Conservation (phyloP, 2,329 filamentous ascomycete genomes). For the Arthroderma uncinatum region DNA sequence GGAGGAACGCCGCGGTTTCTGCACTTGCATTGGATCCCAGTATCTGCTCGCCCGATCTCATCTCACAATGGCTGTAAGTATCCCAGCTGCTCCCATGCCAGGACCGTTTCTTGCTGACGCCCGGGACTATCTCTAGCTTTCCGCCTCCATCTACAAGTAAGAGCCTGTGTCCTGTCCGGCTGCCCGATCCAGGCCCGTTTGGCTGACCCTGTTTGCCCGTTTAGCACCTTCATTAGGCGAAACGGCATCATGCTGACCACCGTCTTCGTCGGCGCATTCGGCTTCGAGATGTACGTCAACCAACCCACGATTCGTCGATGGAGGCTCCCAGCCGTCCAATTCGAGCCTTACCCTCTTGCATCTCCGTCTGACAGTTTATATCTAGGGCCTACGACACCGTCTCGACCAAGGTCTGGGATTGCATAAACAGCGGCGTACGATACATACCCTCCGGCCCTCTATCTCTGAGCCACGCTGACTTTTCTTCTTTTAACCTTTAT, state of each 20-base stretch:
- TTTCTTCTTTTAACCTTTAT: background rate
- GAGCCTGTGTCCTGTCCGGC: slow-evolving; percentile 19
- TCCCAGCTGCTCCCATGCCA: background rate
- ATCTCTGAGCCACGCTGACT: background rate
- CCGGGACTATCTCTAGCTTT: slow-evolving; percentile 28
- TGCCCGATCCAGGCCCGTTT: background rate
- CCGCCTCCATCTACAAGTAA: slow-evolving; percentile 51
- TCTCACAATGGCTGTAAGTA: slow-evolving; percentile 50
- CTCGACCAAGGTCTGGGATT: slow-evolving; percentile 83
- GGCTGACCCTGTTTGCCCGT: slow-evolving; percentile 19
- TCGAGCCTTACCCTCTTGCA: background rate
- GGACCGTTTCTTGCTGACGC: background rate
- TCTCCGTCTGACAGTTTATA: background rate
- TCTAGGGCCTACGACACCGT: slow-evolving; percentile 67
- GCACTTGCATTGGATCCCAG: background rate
- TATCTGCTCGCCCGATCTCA: background rate
- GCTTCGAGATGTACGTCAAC: slow-evolving; percentile 74
- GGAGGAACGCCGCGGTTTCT: background rate
- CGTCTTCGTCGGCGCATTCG: slow-evolving; percentile 81
- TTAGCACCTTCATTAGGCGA: slow-evolving; percentile 69
- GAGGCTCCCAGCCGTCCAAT: background rate
- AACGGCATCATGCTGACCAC: slow-evolving; percentile 80
- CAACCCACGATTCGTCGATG: background rate
- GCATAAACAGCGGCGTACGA: slow-evolving; percentile 82
- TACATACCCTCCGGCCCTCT: background rate